Conservation (phyloP, 2,329 filamentous ascomycete genomes). For the Colletotrichum trifolii region DNA sequence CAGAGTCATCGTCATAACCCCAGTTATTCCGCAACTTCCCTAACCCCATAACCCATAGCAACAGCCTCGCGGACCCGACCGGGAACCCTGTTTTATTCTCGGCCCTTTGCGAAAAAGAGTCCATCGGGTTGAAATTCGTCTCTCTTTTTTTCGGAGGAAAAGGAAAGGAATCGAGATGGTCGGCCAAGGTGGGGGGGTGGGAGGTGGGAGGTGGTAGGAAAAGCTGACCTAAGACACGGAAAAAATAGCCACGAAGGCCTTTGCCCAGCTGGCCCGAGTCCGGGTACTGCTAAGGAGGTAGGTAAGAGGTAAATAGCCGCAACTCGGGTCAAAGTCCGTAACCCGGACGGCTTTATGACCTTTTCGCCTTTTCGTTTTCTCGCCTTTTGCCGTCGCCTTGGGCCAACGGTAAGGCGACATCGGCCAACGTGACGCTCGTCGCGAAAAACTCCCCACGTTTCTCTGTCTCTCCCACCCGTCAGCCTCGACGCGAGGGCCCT, state of each 20-base stretch:
- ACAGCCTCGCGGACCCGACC: not conserved
- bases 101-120: not conserved
- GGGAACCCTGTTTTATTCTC: slow-evolving; percentile 2
- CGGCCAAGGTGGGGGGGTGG: too few relatives aligned
- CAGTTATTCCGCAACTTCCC: slow-evolving; percentile 23
- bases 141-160: slow-evolving; percentile 19
- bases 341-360: not conserved
- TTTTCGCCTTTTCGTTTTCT: not conserved
- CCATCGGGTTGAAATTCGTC: slow-evolving; percentile 19
- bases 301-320: not conserved
- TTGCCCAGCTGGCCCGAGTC: not conserved
- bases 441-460: not conserved
- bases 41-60: too few relatives aligned
- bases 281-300: too few relatives aligned
- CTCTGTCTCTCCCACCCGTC: not conserved
- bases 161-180: not conserved
- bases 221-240: slow-evolving; percentile 6
- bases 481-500: slow-evolving; percentile 6
- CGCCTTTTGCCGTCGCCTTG: slow-evolving; percentile 3
- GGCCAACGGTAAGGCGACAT: slow-evolving; percentile 23
- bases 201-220: too few relatives aligned
- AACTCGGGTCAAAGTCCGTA: slow-evolving; percentile 9
- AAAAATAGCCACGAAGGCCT: slow-evolving; percentile 10
- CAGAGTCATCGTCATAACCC: slow-evolving; percentile 36
- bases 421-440: slow-evolving; percentile 18